Evolutionary conservation across 2,329 filamentous ascomycete species (phyloP).

Genomic region (Sclerotinia borealis): DNA sequence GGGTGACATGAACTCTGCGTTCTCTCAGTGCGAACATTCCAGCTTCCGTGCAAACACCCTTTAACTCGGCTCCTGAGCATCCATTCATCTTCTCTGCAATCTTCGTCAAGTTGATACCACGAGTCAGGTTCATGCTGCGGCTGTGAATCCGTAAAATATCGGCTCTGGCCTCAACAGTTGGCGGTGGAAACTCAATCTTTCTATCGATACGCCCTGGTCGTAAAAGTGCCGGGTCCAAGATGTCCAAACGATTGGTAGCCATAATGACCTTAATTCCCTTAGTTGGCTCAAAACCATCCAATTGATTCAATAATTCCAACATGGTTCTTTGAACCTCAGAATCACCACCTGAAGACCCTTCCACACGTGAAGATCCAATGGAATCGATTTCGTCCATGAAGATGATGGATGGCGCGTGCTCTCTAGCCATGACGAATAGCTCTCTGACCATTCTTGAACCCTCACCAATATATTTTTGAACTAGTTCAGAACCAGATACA

Average conservation of each 20-base stretch:
- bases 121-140: constrained; percentile 95
- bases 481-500: constrained; percentile 90
- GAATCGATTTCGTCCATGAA: constrained; percentile 99
- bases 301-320: constrained; percentile 95
- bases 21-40: constrained; percentile 98
- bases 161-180: constrained; percentile 90
- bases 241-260: constrained; percentile 97
- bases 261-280: constrained; percentile 99
- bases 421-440: constrained; percentile 97
- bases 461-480: constrained; percentile 99
- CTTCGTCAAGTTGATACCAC: constrained; percentile 96
- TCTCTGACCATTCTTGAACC: constrained; percentile 98
- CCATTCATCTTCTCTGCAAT: constrained; percentile 99
- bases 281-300: constrained; percentile 96
- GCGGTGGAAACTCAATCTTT: constrained; percentile 98
- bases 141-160: constrained; percentile 98
- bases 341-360: constrained; percentile 90
- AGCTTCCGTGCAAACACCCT: constrained; percentile 97
- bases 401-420: constrained; percentile 97
- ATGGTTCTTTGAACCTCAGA: constrained; percentile 98
- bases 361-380: constrained; percentile 94
- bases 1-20: constrained; percentile 92
- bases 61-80: constrained; percentile 93
- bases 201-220: constrained; percentile 96
- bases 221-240: constrained; percentile 88